Conservation (phyloP, 2,329 filamentous ascomycete species). For the Botrytis fabae region DNA sequence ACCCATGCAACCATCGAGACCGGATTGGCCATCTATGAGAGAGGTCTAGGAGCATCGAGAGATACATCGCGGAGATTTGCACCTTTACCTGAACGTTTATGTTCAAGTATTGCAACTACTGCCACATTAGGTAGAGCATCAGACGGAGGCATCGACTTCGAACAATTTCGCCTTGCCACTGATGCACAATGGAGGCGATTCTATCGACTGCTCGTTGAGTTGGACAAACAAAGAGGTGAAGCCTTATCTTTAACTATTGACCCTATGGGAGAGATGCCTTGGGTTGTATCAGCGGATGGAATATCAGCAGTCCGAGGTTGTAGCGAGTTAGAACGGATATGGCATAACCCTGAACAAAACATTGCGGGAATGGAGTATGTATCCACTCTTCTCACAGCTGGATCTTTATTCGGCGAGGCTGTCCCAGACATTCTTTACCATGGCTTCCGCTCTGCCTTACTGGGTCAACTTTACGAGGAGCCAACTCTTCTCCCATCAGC, state of each 20-base stretch:
- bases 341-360: constrained; percentile 60
- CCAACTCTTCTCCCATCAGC: constrained; percentile 69
- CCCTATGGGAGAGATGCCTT: constrained; percentile 67
- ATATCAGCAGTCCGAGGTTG: constrained; percentile 78
- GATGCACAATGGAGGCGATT: constrained; percentile 88
- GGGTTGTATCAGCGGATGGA: constrained; percentile 81
- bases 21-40: constrained; percentile 78
- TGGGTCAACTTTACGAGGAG: constrained; percentile 73
- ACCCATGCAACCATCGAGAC: constrained; percentile 78
- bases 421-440: constrained; percentile 70
- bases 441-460: constrained; percentile 65
- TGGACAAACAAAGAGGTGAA: constrained; percentile 84
- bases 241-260: constrained; percentile 78
- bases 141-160: constrained; percentile 70
- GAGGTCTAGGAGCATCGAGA: constrained; percentile 52
- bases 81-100: constrained; percentile 74
- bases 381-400: constrained; percentile 67
- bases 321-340: constrained; percentile 72
- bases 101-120: constrained; percentile 68
- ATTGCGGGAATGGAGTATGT: constrained; percentile 55
- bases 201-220: constrained; percentile 79
- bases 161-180: constrained; percentile 70
- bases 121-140: constrained; percentile 63
- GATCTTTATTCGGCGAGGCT: constrained; percentile 66
- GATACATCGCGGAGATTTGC: constrained; percentile 48